phyloP scores from a whole-genome alignment of 306 rosid genomes.

The Prinsepia uniflora region DNA sequence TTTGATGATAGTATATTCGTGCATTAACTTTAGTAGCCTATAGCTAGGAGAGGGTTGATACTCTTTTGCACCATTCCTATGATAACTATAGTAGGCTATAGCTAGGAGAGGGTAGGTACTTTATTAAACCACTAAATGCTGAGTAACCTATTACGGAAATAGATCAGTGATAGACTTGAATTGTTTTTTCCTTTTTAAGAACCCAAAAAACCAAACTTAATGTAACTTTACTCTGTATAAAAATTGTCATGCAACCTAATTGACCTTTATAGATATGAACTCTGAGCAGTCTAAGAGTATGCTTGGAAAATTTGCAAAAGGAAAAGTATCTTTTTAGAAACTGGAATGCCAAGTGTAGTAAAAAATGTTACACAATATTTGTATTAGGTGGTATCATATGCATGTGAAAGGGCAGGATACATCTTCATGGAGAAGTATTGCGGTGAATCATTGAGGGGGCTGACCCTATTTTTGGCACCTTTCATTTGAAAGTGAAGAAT shows the following conservation, averaged over 20 bases:
- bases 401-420: not conserved
- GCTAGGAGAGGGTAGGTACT: not conserved
- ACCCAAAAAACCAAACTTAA: not conserved
- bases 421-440: not conserved
- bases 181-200: not conserved
- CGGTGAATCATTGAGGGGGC: not conserved
- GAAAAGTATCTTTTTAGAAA: not conserved
- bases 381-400: not conserved
- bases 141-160: not conserved
- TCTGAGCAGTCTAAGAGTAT: constrained; percentile 3
- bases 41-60: not conserved
- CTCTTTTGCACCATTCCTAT: not conserved
- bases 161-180: not conserved
- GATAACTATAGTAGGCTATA: not conserved
- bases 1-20: too few relatives aligned
- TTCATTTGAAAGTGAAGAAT: not conserved
- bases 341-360: not conserved
- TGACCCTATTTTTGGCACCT: not conserved
- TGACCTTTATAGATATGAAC: not conserved
- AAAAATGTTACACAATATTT: not conserved
- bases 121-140: not conserved
- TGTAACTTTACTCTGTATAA: not conserved
- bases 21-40: not conserved
- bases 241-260: not conserved
- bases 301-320: not conserved